Evolutionary conservation across 129 eudicot species (phyloP).

Genomic region (Helichrysum umbraculigerum): DNA sequence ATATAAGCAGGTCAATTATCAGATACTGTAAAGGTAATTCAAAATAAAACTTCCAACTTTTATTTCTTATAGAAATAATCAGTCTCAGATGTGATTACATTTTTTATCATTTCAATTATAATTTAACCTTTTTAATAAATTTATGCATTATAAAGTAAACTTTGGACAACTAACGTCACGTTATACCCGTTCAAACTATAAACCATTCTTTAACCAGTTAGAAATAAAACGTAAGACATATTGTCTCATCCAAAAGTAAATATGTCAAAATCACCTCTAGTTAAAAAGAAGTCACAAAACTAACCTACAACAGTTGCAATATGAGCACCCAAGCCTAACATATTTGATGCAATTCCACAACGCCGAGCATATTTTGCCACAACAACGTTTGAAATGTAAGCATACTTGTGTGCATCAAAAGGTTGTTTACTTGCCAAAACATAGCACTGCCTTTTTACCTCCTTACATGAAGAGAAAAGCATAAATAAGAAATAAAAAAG

Average conservation of each 20-base stretch:
- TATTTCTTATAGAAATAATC: neutral
- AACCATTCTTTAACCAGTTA: neutral
- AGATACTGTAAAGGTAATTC: neutral
- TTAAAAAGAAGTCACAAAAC: constrained; percentile 18
- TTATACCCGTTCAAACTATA: neutral
- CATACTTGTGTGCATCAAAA: constrained; percentile 64
- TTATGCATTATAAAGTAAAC: neutral
- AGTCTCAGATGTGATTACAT: neutral
- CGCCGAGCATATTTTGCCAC: constrained; percentile 88
- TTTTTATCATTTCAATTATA: neutral
- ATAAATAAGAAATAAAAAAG: neutral
- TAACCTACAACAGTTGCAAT: constrained; percentile 58
- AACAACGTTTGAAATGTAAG: constrained; percentile 79
- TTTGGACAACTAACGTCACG: neutral
- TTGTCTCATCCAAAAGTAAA: neutral
- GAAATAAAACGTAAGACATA: neutral
- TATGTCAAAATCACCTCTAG: neutral
- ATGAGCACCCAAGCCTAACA: constrained; percentile 65
- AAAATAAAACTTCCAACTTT: too few relatives aligned
- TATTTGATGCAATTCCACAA: constrained; percentile 72
- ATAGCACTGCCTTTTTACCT: constrained; percentile 50
- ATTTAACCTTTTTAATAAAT: neutral
- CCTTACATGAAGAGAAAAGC: constrained; percentile 42
- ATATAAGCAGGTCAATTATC: neutral
- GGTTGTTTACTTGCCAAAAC: constrained; percentile 65